Evolutionary conservation across 192 early-diverging fungal species (phyloP), one percentile per base, ranked within the genome.

Genomic region (Dissophora globulifera): DNA sequence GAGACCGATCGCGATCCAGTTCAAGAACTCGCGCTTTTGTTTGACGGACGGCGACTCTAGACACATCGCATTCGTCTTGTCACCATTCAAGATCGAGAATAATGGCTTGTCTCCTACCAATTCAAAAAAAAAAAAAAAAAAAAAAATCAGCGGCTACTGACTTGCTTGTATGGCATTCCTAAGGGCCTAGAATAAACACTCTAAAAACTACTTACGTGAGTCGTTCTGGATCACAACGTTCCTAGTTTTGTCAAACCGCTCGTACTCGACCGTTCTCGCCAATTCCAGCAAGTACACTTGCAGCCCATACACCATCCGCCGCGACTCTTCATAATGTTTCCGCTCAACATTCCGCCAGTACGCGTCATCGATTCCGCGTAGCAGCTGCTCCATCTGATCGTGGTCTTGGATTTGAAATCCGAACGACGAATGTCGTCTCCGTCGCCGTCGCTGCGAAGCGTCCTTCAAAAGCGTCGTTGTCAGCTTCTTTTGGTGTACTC

Each of bases 1-100:
- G 2, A 60, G 38, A 31, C 62, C 22, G 40, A 75, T 54, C 11
- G 55, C 51, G 20, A 75, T 51, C 54, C 56, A 66, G 57, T 66
- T 75, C 49, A 75, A 22, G 22, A 75, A 75, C 50, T 75, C 57
- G 42, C 60, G 22, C 25, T 65, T 75, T 20, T 46, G 71, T 27
- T 75, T 75, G 26, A 75, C 3, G 6, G 71, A 75, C 9, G 71
- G 71, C 0, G 71, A 75, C 33, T 75, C 71, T 15, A 75, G 43
- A 51, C 54, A 66, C 57, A 75, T 66, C 9, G 54, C 4, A 12
- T 66, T 65, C 1, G 71, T 66, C 43, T 53, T 60, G 25, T 60
- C 63, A 2, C 56, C 62, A 31, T 75, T 75, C 27, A 50, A 17
- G 15, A 75, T 65, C 15, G 62, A 51, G 31, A 75, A 75, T 20